A percentile compares a stretch with the other conserved stretches of the same genome.
Evolutionary conservation across 2,329 filamentous ascomycete genomes (phyloP).

Genomic region (Incumbomyces lentus): DNA sequence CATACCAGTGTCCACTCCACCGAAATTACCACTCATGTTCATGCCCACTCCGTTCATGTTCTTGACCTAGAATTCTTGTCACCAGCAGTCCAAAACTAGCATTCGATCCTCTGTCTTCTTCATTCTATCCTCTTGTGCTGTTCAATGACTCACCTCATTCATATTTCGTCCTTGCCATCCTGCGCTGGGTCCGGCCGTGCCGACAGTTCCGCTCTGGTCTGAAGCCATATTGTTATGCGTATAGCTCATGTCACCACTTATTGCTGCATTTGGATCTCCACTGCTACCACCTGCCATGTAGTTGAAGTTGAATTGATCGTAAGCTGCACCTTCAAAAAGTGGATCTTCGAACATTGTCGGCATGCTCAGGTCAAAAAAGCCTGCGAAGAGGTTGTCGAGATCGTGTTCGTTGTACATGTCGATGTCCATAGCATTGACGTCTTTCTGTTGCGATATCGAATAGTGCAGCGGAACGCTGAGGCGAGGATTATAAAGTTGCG

Average conservation of each 20-base stretch:
- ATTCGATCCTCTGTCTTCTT: not conserved
- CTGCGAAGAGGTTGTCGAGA: conserved; percentile 21
- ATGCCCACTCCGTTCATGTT: not conserved
- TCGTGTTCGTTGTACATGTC: conserved; percentile 15
- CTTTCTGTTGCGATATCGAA: not conserved
- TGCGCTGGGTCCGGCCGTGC: not conserved
- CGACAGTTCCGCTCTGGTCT: not conserved
- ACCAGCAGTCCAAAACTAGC: not conserved
- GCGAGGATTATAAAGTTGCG: conserved; percentile 1
- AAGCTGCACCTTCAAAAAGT: conserved; percentile 18
- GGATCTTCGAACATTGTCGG: conserved; percentile 21
- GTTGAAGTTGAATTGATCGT: conserved; percentile 7
- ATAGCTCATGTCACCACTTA: conserved; percentile 1
- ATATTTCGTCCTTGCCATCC: conserved; percentile 2
- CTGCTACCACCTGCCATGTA: not conserved
- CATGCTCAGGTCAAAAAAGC: conserved; percentile 20
- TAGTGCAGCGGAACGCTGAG: conserved; percentile 2
- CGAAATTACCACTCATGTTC: not conserved
- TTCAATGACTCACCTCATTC: conserved; percentile 1
- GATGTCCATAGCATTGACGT: not conserved
- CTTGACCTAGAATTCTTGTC: not conserved
- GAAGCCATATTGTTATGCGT: not conserved
- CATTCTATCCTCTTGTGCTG: not conserved
- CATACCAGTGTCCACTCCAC: not conserved
- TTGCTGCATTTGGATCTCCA: not conserved